Percentiles rank a stretch among this genome's conserved stretches.
These are phyloP conservation scores for Juglanconis juglandina DNA, from an alignment of 2,329 filamentous ascomycete species.

Conservation along the genomic window DNA sequence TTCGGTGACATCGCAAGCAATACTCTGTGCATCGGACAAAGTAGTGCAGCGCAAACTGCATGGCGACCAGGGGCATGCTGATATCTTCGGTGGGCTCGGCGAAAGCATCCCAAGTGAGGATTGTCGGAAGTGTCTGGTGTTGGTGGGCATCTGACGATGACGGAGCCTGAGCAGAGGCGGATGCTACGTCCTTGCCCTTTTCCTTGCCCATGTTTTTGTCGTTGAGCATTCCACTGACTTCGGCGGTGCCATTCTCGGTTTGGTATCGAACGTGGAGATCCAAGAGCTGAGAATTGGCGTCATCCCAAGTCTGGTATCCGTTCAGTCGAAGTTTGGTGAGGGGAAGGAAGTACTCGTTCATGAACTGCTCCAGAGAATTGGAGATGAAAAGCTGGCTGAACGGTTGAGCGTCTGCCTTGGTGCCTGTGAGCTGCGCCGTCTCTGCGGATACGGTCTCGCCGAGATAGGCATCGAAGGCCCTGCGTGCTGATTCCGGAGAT, in stretches of 20 bases:
- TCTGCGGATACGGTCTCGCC: not conserved
- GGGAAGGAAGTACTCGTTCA: constrained; percentile 62
- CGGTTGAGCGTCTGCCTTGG: not conserved
- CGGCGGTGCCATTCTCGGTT: not conserved
- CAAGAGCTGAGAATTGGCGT: constrained; percentile 49
- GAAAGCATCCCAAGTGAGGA: constrained; percentile 4
- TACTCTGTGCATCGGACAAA: constrained; percentile 80
- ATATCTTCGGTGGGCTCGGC: constrained; percentile 22
- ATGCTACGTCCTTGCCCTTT: not conserved
- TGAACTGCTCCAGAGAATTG: constrained; percentile 63
- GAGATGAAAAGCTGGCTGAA: constrained; percentile 67
- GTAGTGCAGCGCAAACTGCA: constrained; percentile 75
- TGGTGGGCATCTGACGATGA: constrained; percentile 20
- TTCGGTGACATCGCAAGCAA: constrained; percentile 79
- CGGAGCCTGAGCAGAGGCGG: constrained; percentile 23
- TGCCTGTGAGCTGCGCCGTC: not conserved
- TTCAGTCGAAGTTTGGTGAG: constrained; percentile 58
- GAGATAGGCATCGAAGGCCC: constrained; percentile 28
- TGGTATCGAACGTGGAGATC: constrained; percentile 12
- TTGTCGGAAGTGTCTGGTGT: constrained; percentile 1
- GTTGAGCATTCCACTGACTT: not conserved
- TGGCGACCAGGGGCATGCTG: constrained; percentile 55
- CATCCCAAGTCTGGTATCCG: constrained; percentile 60
- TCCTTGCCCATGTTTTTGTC: not conserved
- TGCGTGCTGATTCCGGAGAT: constrained; percentile 38